A percentile compares a stretch with the other conserved stretches of the same genome.
phyloP scores from a whole-genome alignment of 1,139 yeast genomes.

The Nakaseomyces sp. region DNA sequence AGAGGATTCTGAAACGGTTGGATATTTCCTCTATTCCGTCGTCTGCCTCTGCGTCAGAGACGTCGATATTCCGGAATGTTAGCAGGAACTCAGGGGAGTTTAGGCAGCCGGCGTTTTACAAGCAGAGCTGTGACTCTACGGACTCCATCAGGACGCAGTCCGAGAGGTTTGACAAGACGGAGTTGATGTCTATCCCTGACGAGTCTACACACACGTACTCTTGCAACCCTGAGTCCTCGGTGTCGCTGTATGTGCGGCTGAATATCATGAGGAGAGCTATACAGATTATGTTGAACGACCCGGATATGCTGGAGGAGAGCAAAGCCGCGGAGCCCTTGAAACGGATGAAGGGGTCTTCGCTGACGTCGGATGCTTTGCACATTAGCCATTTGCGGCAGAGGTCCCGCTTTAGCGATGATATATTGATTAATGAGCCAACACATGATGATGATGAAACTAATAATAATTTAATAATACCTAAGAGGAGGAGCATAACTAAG shows the following conservation, averaged over 20 bases:
- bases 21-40: slow-evolving; percentile 8
- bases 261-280: slow-evolving; percentile 68
- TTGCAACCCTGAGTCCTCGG: slow-evolving; percentile 73
- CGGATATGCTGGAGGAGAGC: slow-evolving; percentile 17
- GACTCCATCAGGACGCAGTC: slow-evolving; percentile 14
- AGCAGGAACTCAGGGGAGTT: neutral
- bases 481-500: neutral
- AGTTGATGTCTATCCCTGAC: slow-evolving; percentile 52
- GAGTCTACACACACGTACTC: slow-evolving; percentile 82
- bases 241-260: slow-evolving; percentile 65
- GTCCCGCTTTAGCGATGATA: neutral
- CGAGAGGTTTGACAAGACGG: slow-evolving; percentile 22
- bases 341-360: neutral
- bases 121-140: slow-evolving; percentile 4
- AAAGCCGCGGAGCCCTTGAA: slow-evolving; percentile 4
- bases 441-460: neutral
- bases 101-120: slow-evolving; percentile 1
- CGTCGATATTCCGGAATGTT: neutral
- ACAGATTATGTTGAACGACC: slow-evolving; percentile 41
- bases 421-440: neutral
- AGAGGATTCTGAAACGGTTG: slow-evolving; percentile 12
- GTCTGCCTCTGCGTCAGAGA: slow-evolving; percentile 5
- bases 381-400: neutral
- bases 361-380: slow-evolving; percentile 1
- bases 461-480: neutral